These are phyloP conservation scores for Hymenoscyphus occultus DNA, from an alignment of 2,329 filamentous ascomycete species.

Conservation along the genomic window DNA sequence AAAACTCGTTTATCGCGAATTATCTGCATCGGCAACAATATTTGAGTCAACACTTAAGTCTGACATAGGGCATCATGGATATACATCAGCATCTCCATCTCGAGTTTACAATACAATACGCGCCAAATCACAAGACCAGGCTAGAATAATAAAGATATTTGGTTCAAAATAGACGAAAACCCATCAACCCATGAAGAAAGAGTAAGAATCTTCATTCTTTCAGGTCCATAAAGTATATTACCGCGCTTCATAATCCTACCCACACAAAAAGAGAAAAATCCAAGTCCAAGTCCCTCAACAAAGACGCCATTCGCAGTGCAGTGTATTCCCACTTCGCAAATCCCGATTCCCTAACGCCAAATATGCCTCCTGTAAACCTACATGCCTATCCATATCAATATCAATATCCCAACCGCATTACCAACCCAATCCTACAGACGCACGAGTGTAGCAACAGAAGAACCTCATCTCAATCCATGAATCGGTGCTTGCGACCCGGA, in stretches of 20 bases:
- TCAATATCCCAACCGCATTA: too few relatives aligned
- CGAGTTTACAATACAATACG: background rate
- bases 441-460: background rate
- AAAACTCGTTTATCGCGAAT: too few relatives aligned
- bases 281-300: background rate
- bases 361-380: background rate
- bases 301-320: conserved; percentile 1
- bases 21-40: background rate
- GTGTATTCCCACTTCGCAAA: background rate
- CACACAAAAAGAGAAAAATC: background rate
- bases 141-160: too few relatives aligned
- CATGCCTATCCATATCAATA: background rate
- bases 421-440: background rate
- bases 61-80: too few relatives aligned
- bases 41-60: background rate
- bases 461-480: conserved; percentile 9
- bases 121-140: too few relatives aligned
- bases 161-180: background rate
- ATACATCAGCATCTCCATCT: background rate
- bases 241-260: background rate
- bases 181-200: background rate
- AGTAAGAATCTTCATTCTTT: background rate
- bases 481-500: background rate
- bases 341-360: conserved; percentile 9
- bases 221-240: background rate